These are phyloP conservation scores for Podaxis sp. DNA, from an alignment of 768 basidiomycete species.

Conservation along the genomic window DNA sequence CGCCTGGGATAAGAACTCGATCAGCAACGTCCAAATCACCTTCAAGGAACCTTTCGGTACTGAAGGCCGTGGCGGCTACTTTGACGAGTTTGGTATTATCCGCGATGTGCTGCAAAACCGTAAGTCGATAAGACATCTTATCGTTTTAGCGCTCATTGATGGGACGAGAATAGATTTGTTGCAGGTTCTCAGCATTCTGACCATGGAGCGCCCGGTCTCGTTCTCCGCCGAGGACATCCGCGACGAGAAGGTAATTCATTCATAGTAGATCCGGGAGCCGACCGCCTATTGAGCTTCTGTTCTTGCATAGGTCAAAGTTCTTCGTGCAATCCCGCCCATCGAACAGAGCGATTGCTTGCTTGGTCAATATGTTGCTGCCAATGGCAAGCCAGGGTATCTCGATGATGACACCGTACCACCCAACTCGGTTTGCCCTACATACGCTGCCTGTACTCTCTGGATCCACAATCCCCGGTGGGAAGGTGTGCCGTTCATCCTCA, in stretches of 20 bases:
- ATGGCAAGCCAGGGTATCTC: conserved; percentile 98
- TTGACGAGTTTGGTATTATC: conserved; percentile 99
- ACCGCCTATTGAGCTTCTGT: conserved; percentile 10
- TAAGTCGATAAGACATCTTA: conserved; percentile 43
- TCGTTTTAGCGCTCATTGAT: conserved; percentile 13
- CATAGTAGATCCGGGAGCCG: conserved; percentile 1
- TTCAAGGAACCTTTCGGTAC: conserved; percentile 99
- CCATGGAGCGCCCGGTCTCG: conserved; percentile 98
- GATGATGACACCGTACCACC: conserved; percentile 95
- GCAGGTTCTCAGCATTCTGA: conserved; percentile 91
- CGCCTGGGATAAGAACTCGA: conserved; percentile 93
- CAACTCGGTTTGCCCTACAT: conserved; percentile 91
- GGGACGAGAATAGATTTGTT: conserved; percentile 64
- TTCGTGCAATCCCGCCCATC: conserved; percentile 87
- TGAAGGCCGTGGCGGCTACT: conserved; percentile 99
- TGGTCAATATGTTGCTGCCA: conserved; percentile 88
- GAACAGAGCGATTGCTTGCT: conserved; percentile 76
- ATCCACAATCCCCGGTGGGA: conserved; percentile 98
- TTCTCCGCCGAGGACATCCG: conserved; percentile 97
- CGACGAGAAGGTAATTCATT: conserved; percentile 82
- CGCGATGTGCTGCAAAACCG: conserved; percentile 98
- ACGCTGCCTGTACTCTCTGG: conserved; percentile 85
- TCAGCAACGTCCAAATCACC: conserved; percentile 97
- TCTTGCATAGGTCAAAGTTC: conserved; percentile 81
- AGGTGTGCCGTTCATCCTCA: conserved; percentile 97